Evolutionary conservation across 176 grass and related monocot species (phyloP).

Genomic region (Sorghum bicolor): Sorghum_bicolor_NCBIv3 NC_012876.2:63284501-63285000

Average conservation of each 20-base stretch:
- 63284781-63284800: conserved; percentile 87
- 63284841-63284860: conserved; percentile 54
- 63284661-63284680: conserved; percentile 20
- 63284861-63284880: conserved; percentile 50
- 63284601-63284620: conserved; percentile 9
- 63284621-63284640: conserved; percentile 9
- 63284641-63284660: neutral
- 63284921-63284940: conserved; percentile 33
- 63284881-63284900: conserved; percentile 64
- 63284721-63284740: conserved; percentile 6
- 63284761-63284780: conserved; percentile 81
- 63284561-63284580: conserved; percentile 52
- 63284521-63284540: conserved; percentile 15
- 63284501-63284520: neutral
- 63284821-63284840: conserved; percentile 97
- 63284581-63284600: conserved; percentile 9
- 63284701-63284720: neutral
- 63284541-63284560: conserved; percentile 90
- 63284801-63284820: conserved; percentile 89
- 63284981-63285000: conserved; percentile 81
- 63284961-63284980: conserved; percentile 73
- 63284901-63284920: conserved; percentile 53
- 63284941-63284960: conserved; percentile 76
- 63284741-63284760: conserved; percentile 28
- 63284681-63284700: conserved; percentile 12